A percentile compares a stretch with the other conserved stretches of the same genome.
Evolutionary conservation across 2,329 filamentous ascomycete species (phyloP).

Genomic region (Coniella vitis): DNA sequence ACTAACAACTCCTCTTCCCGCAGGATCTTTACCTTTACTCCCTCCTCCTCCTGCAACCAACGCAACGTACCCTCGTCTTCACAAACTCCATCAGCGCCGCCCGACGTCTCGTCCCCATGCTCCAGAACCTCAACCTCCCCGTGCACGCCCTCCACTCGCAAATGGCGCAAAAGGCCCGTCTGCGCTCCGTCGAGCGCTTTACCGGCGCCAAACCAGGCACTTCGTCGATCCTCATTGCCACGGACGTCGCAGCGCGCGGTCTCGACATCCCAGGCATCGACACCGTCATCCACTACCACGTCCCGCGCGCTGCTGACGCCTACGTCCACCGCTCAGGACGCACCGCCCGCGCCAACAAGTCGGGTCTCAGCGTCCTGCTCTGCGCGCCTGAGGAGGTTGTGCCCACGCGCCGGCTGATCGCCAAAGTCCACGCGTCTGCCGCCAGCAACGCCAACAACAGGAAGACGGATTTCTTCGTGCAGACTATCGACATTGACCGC

Average conservation of each 20-base stretch:
- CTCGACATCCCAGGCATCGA: constrained; percentile 89
- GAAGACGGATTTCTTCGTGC: constrained; percentile 61
- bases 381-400: constrained; percentile 88
- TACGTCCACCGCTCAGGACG: constrained; percentile 95
- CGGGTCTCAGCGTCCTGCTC: constrained; percentile 77
- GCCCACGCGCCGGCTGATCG: constrained; percentile 74
- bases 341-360: constrained; percentile 75
- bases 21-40: constrained; percentile 90
- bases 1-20: constrained; percentile 2
- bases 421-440: constrained; percentile 69
- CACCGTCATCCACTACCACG: constrained; percentile 89
- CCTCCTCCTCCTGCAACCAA: constrained; percentile 73
- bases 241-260: constrained; percentile 87
- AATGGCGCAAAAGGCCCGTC: constrained; percentile 91
- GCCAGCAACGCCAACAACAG: constrained; percentile 27
- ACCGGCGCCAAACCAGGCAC: constrained; percentile 50
- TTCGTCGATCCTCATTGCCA: constrained; percentile 72
- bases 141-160: constrained; percentile 79
- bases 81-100: constrained; percentile 94
- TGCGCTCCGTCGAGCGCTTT: constrained; percentile 90
- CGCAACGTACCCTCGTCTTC: constrained; percentile 79
- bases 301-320: constrained; percentile 82
- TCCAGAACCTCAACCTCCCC: constrained; percentile 74
- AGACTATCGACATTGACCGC: constrained; percentile 76
- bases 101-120: constrained; percentile 73